These are phyloP conservation scores for Talaromyces sp. DNA, from an alignment of 2,329 filamentous ascomycete genomes.

Conservation along the genomic window DNA sequence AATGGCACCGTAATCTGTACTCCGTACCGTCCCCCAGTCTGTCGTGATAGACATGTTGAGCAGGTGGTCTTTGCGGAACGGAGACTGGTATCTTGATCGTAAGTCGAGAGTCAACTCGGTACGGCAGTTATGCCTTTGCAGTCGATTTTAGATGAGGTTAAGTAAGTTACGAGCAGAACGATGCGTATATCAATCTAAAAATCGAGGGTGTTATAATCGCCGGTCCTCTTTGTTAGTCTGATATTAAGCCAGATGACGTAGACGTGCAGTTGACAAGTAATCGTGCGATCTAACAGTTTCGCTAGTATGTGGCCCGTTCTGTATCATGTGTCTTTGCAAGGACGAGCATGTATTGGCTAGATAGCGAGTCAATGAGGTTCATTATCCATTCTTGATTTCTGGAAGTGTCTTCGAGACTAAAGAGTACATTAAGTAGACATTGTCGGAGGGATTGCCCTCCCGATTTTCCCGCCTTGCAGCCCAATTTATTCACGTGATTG, in stretches of 20 bases:
- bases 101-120: background rate
- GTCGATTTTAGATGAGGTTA: background rate
- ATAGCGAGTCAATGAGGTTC: background rate
- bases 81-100: too few species aligned
- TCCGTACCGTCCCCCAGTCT: background rate
- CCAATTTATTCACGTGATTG: slow-evolving; percentile 15
- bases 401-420: background rate
- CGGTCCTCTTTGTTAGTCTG: background rate
- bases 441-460: background rate
- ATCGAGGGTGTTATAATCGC: too few species aligned
- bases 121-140: background rate
- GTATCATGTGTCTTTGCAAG: background rate
- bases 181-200: too few species aligned
- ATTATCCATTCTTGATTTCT: background rate
- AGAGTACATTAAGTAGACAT: too few species aligned
- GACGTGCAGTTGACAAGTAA: background rate
- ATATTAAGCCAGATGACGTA: background rate
- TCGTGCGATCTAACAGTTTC: background rate
- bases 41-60: background rate
- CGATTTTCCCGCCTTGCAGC: slow-evolving; percentile 9
- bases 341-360: background rate
- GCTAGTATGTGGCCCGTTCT: background rate
- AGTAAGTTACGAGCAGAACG: background rate
- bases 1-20: background rate
- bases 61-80: background rate